These are phyloP conservation scores for Termitomyces sp. DNA, from an alignment of 768 basidiomycete species.

Conservation along the genomic window DNA sequence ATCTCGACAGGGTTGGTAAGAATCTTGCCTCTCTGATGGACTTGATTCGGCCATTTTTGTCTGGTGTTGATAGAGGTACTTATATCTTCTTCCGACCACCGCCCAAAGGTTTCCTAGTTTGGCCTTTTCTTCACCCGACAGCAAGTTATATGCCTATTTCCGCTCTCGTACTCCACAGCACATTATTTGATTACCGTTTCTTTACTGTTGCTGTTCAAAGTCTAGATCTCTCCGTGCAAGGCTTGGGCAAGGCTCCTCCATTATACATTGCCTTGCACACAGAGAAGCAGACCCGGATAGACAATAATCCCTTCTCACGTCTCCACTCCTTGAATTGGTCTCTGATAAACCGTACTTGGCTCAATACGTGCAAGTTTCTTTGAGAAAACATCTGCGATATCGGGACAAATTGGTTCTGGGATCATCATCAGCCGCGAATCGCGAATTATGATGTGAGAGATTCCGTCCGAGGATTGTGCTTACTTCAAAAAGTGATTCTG, in stretches of 20 bases:
- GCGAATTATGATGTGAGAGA: conserved; percentile 4
- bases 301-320: not conserved
- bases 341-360: not conserved
- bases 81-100: not conserved
- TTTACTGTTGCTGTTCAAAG: not conserved
- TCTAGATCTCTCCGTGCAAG: not conserved
- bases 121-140: not conserved
- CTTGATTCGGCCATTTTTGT: not conserved
- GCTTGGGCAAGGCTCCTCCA: not conserved
- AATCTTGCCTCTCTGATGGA: not conserved
- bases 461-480: not conserved
- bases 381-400: not conserved
- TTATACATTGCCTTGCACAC: not conserved
- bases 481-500: not conserved
- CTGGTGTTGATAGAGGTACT: not conserved
- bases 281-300: not conserved
- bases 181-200: not conserved
- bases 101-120: not conserved
- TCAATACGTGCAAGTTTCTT: not conserved
- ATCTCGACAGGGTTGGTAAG: not conserved
- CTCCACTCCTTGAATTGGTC: not conserved
- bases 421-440: conserved; percentile 4
- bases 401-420: not conserved
- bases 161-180: not conserved
- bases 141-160: not conserved